Conservation (phyloP, 805 yeast species). For the Suhomyces kilbournensis region DNA sequence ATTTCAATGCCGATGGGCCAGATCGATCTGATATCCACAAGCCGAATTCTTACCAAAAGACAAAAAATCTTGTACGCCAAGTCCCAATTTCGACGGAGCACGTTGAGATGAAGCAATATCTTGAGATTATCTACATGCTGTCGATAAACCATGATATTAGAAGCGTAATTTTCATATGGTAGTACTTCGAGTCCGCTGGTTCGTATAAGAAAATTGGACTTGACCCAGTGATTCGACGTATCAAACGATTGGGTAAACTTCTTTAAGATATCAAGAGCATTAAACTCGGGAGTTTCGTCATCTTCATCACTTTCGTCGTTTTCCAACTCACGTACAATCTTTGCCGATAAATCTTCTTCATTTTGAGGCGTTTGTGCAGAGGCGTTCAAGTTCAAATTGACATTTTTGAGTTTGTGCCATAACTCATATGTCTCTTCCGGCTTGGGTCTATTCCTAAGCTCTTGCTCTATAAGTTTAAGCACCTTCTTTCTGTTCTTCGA, state of each 20-base stretch:
- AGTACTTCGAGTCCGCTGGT: constrained; percentile 18
- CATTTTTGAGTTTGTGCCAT: constrained; percentile 25
- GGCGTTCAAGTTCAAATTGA: constrained; percentile 12
- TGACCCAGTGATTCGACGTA: constrained; percentile 15
- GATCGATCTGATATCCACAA: constrained; percentile 50
- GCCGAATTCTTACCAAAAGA: constrained; percentile 45
- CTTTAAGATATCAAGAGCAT: neutral
- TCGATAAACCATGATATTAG: constrained; percentile 8
- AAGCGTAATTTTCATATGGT: constrained; percentile 8
- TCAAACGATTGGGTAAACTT: constrained; percentile 16
- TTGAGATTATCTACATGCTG: constrained; percentile 36
- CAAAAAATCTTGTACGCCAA: constrained; percentile 53
- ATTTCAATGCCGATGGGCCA: constrained; percentile 69
- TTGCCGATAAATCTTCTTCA: constrained; percentile 5
- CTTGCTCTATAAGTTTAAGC: constrained; percentile 22
- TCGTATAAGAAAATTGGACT: constrained; percentile 18
- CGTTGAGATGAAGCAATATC: constrained; percentile 46
- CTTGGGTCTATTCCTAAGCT: constrained; percentile 19
- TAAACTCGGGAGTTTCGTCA: constrained; percentile 1
- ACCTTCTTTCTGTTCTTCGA: constrained; percentile 11
- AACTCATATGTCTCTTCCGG: constrained; percentile 35
- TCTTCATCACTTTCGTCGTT: constrained; percentile 2
- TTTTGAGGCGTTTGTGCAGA: constrained; percentile 3
- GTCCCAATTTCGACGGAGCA: constrained; percentile 52
- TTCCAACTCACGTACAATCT: neutral